Percentiles rank a stretch among this genome's conserved stretches.
Evolutionary conservation across 345 rosid species (phyloP).

Genomic region (Aquilaria malaccensis): DNA sequence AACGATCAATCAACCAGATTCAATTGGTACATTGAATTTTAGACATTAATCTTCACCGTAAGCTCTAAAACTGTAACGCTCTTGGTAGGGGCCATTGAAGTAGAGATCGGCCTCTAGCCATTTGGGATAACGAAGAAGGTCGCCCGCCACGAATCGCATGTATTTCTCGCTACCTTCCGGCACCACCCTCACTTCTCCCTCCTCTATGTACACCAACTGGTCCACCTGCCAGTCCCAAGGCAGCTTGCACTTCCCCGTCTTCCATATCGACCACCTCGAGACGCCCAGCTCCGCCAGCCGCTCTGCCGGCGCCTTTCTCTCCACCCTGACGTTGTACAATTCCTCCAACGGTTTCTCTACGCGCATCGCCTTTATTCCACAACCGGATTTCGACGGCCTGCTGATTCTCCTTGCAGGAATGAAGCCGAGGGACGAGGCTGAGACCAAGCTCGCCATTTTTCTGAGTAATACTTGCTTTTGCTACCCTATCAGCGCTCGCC

Average conservation of each 20-base stretch:
- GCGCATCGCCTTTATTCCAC: conserved; percentile 43
- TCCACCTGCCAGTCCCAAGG: conserved; percentile 98
- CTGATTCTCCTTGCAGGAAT: conserved; percentile 21
- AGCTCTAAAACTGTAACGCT: conserved; percentile 78
- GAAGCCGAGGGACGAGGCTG: conserved; percentile 24
- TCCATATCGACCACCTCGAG: conserved; percentile 81
- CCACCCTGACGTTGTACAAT: conserved; percentile 73
- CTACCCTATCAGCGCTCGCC: background rate
- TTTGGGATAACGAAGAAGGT: conserved; percentile 85
- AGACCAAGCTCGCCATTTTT: conserved; percentile 36
- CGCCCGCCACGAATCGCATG: conserved; percentile 84
- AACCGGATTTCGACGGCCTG: background rate
- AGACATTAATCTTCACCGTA: conserved; percentile 63
- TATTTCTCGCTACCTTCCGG: conserved; percentile 73
- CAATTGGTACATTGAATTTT: no score
- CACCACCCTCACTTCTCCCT: conserved; percentile 94
- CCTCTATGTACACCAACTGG: conserved; percentile 90
- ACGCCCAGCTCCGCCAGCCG: conserved; percentile 68
- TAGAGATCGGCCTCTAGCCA: conserved; percentile 94
- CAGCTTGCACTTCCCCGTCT: conserved; percentile 71
- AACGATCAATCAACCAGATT: no score
- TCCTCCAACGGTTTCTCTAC: conserved; percentile 69
- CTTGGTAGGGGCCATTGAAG: conserved; percentile 80
- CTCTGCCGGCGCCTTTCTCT: conserved; percentile 45
- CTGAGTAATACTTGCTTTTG: background rate